phyloP scores from a whole-genome alignment of 2,329 filamentous ascomycete species.

The Fusarium camptoceras region DNA sequence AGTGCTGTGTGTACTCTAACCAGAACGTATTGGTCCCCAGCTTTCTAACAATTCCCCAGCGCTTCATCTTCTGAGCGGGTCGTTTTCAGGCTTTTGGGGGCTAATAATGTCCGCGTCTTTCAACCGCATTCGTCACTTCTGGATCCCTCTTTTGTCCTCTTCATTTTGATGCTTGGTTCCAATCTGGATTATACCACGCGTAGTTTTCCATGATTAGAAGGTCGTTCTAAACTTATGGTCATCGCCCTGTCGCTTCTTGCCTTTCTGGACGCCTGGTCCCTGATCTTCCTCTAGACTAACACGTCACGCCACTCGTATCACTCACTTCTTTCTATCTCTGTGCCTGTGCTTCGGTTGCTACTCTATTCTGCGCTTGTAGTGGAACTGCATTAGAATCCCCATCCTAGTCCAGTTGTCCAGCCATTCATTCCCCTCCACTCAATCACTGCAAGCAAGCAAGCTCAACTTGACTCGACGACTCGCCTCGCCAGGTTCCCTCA shows the following conservation, averaged over 20 bases:
- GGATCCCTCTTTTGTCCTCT: conserved; percentile 11
- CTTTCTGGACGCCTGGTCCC: conserved; percentile 9
- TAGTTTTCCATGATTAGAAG: conserved; percentile 2
- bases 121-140: conserved; percentile 24
- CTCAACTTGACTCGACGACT: conserved; percentile 33
- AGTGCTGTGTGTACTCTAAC: conserved; percentile 36
- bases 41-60: conserved; percentile 6
- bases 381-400: conserved; percentile 35
- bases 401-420: conserved; percentile 29
- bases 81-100: conserved; percentile 29
- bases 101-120: conserved; percentile 7
- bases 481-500: conserved; percentile 31
- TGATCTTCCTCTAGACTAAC: neutral
- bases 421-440: conserved; percentile 25
- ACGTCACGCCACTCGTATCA: conserved; percentile 37
- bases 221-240: conserved; percentile 3
- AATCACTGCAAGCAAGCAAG: neutral
- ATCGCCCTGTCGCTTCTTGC: neutral
- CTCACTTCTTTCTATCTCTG: conserved; percentile 16
- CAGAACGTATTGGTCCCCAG: conserved; percentile 25
- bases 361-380: conserved; percentile 15
- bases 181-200: neutral
- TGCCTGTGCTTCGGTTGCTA: neutral
- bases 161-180: neutral
- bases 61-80: conserved; percentile 22